Evolutionary conservation across 352 stramenopile genomes (phyloP).

Genomic region (Achlya hypogyna): DNA sequence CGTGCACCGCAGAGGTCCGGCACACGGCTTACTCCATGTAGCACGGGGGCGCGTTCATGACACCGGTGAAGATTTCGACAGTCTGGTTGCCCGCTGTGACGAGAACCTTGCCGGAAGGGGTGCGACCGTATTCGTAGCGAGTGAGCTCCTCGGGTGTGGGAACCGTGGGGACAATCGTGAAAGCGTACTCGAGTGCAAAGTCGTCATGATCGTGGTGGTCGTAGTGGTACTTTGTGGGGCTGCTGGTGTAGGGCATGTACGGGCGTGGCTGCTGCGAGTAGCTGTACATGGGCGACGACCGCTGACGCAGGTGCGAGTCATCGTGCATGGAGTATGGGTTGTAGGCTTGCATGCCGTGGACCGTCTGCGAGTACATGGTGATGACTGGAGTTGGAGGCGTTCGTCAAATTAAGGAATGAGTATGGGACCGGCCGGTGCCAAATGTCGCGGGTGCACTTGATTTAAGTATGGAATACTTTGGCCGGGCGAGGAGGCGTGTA

Average conservation of each 20-base stretch:
- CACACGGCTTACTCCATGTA: conserved; percentile 16
- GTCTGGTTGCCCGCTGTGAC: conserved; percentile 73
- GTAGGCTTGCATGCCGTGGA: conserved; percentile 19
- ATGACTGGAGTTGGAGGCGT: too few relatives aligned
- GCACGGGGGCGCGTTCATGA: conserved; percentile 65
- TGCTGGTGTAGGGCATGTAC: conserved; percentile 16
- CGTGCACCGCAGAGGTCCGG: neutral
- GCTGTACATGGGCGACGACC: conserved; percentile 16
- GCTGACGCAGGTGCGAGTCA: conserved; percentile 16
- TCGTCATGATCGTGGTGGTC: conserved; percentile 4
- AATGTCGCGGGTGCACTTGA: neutral
- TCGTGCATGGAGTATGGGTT: conserved; percentile 20
- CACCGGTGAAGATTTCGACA: conserved; percentile 76
- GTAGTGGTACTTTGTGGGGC: conserved; percentile 17
- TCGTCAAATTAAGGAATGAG: conserved; percentile 14
- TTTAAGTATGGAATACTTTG: neutral
- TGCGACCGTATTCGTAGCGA: conserved; percentile 70
- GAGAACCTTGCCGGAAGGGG: conserved; percentile 62
- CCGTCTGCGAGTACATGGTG: conserved; percentile 19
- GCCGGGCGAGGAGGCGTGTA: neutral
- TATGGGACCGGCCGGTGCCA: neutral
- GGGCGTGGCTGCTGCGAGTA: conserved; percentile 13
- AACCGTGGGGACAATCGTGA: conserved; percentile 70
- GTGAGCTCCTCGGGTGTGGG: conserved; percentile 59
- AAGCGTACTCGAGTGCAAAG: conserved; percentile 30